Evolutionary conservation across 148 eudicot species (phyloP).

Genomic region (Suaeda aralocaspica): DNA sequence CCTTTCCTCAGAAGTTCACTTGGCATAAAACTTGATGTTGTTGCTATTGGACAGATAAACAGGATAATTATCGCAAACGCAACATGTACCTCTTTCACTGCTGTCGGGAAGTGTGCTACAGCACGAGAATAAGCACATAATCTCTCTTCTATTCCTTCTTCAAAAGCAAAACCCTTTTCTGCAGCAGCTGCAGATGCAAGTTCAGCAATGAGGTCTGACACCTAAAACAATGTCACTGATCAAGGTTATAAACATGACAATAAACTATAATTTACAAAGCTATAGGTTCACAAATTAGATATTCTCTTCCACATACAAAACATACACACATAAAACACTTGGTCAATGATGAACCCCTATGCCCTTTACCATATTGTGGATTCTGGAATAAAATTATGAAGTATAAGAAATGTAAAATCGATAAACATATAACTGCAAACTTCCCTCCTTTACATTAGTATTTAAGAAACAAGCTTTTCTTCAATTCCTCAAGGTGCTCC

Average conservation of each 20-base stretch:
- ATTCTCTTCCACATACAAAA: background rate
- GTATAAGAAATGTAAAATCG: too few relatives aligned
- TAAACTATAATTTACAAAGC: background rate
- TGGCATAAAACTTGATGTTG: background rate
- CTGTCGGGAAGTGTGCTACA: slow-evolving; percentile 96
- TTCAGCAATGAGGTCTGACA: slow-evolving; percentile 67
- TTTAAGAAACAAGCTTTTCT: too few relatives aligned
- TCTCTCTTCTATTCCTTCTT: slow-evolving; percentile 69
- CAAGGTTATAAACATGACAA: background rate
- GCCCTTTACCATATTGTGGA: too few relatives aligned
- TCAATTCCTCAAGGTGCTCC: too few relatives aligned
- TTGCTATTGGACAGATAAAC: background rate
- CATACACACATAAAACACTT: background rate
- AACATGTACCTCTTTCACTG: slow-evolving; percentile 82
- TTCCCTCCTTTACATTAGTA: too few relatives aligned
- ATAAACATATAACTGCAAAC: too few relatives aligned
- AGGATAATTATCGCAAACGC: background rate
- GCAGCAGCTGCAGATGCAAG: slow-evolving; percentile 80
- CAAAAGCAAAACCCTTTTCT: slow-evolving; percentile 74
- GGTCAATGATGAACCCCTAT: too few relatives aligned
- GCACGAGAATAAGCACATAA: slow-evolving; percentile 93
- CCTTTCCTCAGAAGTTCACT: too few relatives aligned
- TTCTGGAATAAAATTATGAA: too few relatives aligned
- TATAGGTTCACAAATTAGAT: background rate
- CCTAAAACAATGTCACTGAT: slow-evolving; percentile 37